Evolutionary conservation across 441 rosid species (phyloP), one percentile per base, ranked within the genome.

Genomic region (Eruca vesicaria): DNA sequence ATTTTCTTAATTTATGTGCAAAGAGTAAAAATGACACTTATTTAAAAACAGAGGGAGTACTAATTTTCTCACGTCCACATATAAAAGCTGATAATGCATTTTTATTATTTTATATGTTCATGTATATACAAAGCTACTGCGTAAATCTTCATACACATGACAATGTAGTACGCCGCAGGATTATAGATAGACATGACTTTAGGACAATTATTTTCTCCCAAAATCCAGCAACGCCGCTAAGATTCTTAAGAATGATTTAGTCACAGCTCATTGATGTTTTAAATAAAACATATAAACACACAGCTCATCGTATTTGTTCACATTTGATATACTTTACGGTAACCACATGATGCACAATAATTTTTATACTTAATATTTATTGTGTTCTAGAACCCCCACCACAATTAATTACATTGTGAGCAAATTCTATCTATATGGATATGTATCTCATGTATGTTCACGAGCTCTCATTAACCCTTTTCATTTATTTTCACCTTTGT

Each of bases 141-240:
- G 9, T 21, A 62, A n/a, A 18, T 71, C 36, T 48, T 23, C 7
- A 31, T 48, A 19, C 9, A 50, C 20, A 58, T 29, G 19, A 31
- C 9, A 59, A 45, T 29, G 9, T 15, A 32, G 41, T 32, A 43
- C 50, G 45, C 50, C n/a, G 43, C 53, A 43, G 7, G 38, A 45
- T 65, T 73, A 12, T 35, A 36, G 43, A 72, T 72, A 64, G 35
- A 57, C 48, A 65, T 41, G 18, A 14, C 65, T 56, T 65, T n/a
- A 65, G 58, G 26, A 38, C 21, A 65, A 9, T 41, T 7, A 4
- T 10, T 65, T 14, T 73, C 65, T 9, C 45, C 48, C 71, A 29
- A 56, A 73, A 56, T 73, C 66, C 71, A 73, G 66, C 77, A 65
- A 56, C 71, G 77, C 65, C 77, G 66, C 36, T 21, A 65, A 66